These are phyloP conservation scores for Corrigiola litoralis DNA, from an alignment of 179 eudicot genomes.

Conservation along the genomic window DNA sequence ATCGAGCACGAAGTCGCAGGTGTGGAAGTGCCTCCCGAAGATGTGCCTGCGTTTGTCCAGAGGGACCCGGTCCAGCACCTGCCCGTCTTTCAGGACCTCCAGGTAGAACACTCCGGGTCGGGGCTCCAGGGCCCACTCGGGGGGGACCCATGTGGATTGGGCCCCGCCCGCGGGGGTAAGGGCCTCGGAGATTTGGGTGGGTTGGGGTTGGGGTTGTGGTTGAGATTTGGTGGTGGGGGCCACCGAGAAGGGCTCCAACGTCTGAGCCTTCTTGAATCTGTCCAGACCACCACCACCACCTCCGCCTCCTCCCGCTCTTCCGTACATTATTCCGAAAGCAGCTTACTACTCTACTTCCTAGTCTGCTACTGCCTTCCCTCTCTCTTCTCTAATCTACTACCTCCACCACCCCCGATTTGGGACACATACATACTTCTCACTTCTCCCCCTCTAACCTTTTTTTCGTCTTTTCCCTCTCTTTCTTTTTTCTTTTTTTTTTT, in stretches of 20 bases:
- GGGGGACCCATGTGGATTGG: conserved; percentile 95
- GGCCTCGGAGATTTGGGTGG: conserved; percentile 39
- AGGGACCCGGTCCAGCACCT: conserved; percentile 56
- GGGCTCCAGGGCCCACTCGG: conserved; percentile 98
- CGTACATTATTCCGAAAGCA: too few species aligned
- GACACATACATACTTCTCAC: too few species aligned
- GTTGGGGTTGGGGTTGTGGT: conserved; percentile 27
- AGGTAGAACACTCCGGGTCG: conserved; percentile 80
- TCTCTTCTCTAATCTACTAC: too few species aligned
- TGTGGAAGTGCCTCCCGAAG: conserved; percentile 84
- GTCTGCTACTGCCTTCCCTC: too few species aligned
- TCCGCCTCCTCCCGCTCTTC: conserved; percentile 85
- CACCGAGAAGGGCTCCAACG: conserved; percentile 82
- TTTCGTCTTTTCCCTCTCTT: too few species aligned
- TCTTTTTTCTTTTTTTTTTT: too few species aligned
- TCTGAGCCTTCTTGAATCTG: conserved; percentile 88
- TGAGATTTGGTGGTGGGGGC: conserved; percentile 32
- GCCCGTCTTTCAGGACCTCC: conserved; percentile 88
- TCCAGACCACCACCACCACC: too few species aligned
- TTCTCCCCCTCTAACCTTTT: too few species aligned
- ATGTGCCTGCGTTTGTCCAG: conserved; percentile 73
- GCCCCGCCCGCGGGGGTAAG: conserved; percentile 84
- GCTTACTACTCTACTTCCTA: too few species aligned
- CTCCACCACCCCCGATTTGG: too few species aligned
- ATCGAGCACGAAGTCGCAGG: conserved; percentile 93